These are phyloP conservation scores for Lagenaria siceraria DNA, from an alignment of 306 rosid genomes.

Conservation along the genomic window DNA sequence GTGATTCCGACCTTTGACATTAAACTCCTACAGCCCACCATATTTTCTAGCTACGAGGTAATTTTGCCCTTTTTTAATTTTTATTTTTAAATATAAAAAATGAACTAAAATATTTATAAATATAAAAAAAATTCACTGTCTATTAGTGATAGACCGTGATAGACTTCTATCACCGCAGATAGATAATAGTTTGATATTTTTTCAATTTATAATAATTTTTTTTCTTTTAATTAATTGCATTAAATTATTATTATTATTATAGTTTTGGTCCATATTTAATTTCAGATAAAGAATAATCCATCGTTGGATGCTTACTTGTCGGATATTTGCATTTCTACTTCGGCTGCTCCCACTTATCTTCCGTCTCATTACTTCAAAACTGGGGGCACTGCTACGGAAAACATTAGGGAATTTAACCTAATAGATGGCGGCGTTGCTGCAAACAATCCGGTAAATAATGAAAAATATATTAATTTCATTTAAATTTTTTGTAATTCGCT, in stretches of 20 bases:
- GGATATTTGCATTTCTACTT: constrained; percentile 35
- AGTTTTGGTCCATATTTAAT: neutral
- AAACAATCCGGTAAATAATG: constrained; percentile 27
- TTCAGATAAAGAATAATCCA: constrained; percentile 14
- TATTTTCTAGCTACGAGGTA: constrained; percentile 30
- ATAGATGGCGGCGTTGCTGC: constrained; percentile 37
- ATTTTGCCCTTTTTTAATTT: too few species aligned
- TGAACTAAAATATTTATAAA: too few species aligned
- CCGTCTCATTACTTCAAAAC: constrained; percentile 20
- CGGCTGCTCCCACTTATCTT: constrained; percentile 12
- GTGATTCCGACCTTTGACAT: constrained; percentile 34
- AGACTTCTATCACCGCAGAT: too few species aligned
- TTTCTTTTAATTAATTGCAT: neutral
- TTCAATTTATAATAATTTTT: too few species aligned
- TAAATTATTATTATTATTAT: neutral
- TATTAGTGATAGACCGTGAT: too few species aligned
- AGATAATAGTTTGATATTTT: too few species aligned
- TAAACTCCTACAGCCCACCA: constrained; percentile 19
- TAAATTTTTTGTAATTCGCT: too few species aligned
- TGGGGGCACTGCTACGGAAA: neutral
- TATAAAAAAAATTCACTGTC: too few species aligned
- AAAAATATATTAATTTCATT: too few species aligned
- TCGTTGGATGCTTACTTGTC: constrained; percentile 22
- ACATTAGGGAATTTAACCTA: constrained; percentile 24
- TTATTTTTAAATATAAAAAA: too few species aligned